Conservation (phyloP, 2,329 filamentous ascomycete species). For the Colletotrichum somersetense region DNA sequence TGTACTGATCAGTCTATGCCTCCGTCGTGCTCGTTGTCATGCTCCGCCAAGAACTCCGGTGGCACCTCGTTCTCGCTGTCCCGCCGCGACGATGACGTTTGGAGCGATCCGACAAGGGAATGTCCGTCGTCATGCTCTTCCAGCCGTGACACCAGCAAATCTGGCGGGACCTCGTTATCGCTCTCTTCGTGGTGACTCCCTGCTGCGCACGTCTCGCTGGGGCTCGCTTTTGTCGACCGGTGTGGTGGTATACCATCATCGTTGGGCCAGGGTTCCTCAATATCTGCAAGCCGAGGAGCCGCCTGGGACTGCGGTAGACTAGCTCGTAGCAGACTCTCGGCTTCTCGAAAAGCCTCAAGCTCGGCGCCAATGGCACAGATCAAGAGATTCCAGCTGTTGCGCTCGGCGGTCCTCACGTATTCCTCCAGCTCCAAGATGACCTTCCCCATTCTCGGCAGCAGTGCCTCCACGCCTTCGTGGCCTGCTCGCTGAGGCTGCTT, state of each 20-base stretch:
- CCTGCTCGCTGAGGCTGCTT: constrained; percentile 50
- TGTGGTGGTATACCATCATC: constrained; percentile 25
- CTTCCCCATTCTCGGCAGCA: constrained; percentile 67
- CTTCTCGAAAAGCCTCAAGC: constrained; percentile 74
- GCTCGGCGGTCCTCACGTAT: constrained; percentile 67
- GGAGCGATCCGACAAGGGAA: constrained; percentile 34
- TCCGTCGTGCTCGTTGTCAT: constrained; percentile 45
- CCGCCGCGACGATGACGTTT: constrained; percentile 42
- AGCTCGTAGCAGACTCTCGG: constrained; percentile 65
- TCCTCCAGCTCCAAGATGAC: constrained; percentile 68
- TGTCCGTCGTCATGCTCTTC: constrained; percentile 48
- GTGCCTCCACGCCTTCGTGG: constrained; percentile 57
- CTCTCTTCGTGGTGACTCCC: constrained; percentile 46
- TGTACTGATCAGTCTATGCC: constrained; percentile 23
- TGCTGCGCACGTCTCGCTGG: constrained; percentile 1
- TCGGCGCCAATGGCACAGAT: constrained; percentile 83
- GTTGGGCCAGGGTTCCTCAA: constrained; percentile 37
- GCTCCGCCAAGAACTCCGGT: constrained; percentile 64
- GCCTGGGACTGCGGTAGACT: constrained; percentile 46
- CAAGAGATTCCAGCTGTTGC: constrained; percentile 78
- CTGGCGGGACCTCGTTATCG: constrained; percentile 59
- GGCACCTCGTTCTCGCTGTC: constrained; percentile 65
- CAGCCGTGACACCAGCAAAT: constrained; percentile 53
- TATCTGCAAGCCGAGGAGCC: constrained; percentile 44
- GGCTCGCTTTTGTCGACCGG: not conserved